These are phyloP conservation scores for Schwanniomyces occidentalis DNA, from an alignment of 805 yeast species.

Conservation along the genomic window DNA sequence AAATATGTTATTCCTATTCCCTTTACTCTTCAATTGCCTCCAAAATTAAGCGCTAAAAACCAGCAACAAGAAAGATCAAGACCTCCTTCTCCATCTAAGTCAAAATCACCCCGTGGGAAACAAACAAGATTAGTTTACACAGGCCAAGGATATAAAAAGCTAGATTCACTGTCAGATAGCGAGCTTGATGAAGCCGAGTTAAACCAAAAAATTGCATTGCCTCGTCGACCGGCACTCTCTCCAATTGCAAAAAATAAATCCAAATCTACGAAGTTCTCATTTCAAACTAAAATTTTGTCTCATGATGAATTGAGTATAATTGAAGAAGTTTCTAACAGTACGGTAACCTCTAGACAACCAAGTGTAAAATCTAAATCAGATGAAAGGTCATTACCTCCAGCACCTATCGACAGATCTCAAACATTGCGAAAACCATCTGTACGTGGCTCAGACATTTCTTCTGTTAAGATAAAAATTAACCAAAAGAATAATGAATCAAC, in stretches of 20 bases:
- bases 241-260: conserved; percentile 24
- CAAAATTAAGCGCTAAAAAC: conserved; percentile 35
- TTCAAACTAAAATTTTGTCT: conserved; percentile 19
- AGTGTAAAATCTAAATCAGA: conserved; percentile 19
- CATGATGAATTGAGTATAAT: conserved; percentile 43
- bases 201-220: conserved; percentile 4
- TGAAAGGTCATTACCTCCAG: conserved; percentile 1
- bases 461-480: too few relatives aligned
- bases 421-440: not conserved
- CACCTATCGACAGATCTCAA: too few relatives aligned
- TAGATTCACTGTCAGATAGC: conserved; percentile 23
- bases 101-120: conserved; percentile 12
- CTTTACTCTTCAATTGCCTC: conserved; percentile 41
- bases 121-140: conserved; percentile 29
- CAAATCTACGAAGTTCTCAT: conserved; percentile 24
- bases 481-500: too few relatives aligned
- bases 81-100: conserved; percentile 10
- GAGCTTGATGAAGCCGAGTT: conserved; percentile 17
- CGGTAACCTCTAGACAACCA: conserved; percentile 28
- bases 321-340: conserved; percentile 36
- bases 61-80: not conserved
- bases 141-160: conserved; percentile 36
- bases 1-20: conserved; percentile 44
- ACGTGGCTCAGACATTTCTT: too few relatives aligned
- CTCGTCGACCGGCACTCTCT: conserved; percentile 24